phyloP scores from a whole-genome alignment of 345 rosid genomes.

The Salix koriyanagi region DNA sequence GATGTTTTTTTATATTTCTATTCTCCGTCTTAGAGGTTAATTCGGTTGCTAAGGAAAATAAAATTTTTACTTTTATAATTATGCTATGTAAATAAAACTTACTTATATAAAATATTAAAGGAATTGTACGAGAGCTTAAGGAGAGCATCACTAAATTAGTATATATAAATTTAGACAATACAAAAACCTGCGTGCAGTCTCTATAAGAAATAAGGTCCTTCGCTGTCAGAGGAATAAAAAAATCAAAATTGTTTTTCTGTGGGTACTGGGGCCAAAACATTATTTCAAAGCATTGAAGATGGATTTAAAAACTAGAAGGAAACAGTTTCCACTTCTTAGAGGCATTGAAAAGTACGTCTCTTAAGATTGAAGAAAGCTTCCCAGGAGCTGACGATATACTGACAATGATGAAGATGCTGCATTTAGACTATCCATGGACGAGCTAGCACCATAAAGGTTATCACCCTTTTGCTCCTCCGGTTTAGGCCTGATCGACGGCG shows the following conservation, averaged over 20 bases:
- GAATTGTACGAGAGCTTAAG: too few relatives aligned
- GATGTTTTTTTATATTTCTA: too few relatives aligned
- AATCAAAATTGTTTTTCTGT: background rate
- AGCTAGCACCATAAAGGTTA: slow-evolving; percentile 27
- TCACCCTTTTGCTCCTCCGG: slow-evolving; percentile 51
- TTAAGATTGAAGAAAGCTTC: slow-evolving; percentile 33
- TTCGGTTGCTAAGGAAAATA: too few relatives aligned
- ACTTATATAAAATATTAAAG: too few relatives aligned
- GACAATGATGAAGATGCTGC: slow-evolving; percentile 27
- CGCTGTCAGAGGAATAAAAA: background rate
- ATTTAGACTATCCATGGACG: slow-evolving; percentile 33
- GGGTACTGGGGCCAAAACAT: background rate
- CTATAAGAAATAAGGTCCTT: background rate
- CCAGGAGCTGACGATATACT: slow-evolving; percentile 30
- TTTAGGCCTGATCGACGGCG: slow-evolving; percentile 41
- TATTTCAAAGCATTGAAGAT: background rate
- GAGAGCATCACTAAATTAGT: too few relatives aligned
- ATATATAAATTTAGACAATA: background rate
- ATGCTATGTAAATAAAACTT: too few relatives aligned
- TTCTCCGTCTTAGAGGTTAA: too few relatives aligned
- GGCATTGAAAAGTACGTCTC: background rate
- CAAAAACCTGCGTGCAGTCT: slow-evolving; percentile 9
- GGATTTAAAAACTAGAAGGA: background rate
- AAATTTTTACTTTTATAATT: too few relatives aligned
- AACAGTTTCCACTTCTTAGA: background rate